Percentiles rank a stretch among this genome's conserved stretches.
Conservation (phyloP, 805 yeast species). For the Spencermartinsiella europaea region DNA sequence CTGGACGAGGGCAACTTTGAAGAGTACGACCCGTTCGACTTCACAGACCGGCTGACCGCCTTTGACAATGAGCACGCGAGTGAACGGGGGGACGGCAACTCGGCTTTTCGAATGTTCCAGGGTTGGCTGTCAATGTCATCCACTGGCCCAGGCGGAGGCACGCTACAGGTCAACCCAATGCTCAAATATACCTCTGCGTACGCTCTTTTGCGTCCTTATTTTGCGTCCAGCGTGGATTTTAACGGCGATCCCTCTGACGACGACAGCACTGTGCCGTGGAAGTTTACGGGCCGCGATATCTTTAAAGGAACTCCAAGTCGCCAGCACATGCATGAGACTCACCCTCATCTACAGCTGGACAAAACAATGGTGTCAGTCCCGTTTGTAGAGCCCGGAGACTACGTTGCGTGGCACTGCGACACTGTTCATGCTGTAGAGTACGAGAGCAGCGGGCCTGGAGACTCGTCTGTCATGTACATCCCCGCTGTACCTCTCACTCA, state of each 20-base stretch:
- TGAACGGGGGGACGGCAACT: conserved; percentile 24
- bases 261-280: conserved; percentile 14
- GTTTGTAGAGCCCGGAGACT: conserved; percentile 38
- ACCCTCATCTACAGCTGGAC: conserved; percentile 36
- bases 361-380: conserved; percentile 36
- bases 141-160: conserved; percentile 37
- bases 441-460: conserved; percentile 31
- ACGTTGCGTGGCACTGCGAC: conserved; percentile 43
- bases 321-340: conserved; percentile 27
- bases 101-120: conserved; percentile 40
- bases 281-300: conserved; percentile 21
- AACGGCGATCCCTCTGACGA: conserved; percentile 17
- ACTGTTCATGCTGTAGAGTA: conserved; percentile 39
- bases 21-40: conserved; percentile 38
- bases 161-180: conserved; percentile 37
- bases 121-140: conserved; percentile 42
- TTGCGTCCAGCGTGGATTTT: conserved; percentile 24
- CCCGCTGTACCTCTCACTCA: conserved; percentile 34
- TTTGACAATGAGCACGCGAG: conserved; percentile 22
- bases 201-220: conserved; percentile 38
- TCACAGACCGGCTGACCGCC: conserved; percentile 32
- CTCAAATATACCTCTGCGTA: conserved; percentile 38
- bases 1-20: conserved; percentile 41
- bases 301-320: conserved; percentile 31
- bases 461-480: conserved; percentile 38